These are phyloP conservation scores for Mollisiaceae sp. DNA, from an alignment of 2,329 filamentous ascomycete genomes.

Conservation along the genomic window DNA sequence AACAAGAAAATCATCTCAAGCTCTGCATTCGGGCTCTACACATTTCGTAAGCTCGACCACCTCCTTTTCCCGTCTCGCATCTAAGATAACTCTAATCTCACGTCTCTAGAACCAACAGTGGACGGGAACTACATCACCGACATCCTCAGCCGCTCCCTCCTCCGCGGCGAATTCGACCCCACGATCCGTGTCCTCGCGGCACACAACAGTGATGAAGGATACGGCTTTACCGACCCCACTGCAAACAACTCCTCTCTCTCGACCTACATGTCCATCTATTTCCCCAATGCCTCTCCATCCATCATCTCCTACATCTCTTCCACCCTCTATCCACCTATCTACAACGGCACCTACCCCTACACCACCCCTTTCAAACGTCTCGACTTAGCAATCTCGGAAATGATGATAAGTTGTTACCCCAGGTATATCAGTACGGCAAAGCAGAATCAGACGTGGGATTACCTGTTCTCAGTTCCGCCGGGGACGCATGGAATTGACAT, in stretches of 20 bases:
- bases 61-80: neutral
- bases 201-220: neutral
- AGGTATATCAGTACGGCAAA: neutral
- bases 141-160: neutral
- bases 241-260: neutral
- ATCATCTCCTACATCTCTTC: neutral
- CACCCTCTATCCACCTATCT: neutral
- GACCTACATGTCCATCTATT: neutral
- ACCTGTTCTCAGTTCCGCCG: neutral
- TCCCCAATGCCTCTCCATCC: neutral
- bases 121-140: constrained; percentile 3
- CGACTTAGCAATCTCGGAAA: neutral
- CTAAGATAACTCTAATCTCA: neutral
- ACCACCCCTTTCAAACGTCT: neutral
- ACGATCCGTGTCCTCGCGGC: neutral
- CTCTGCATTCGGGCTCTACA: neutral
- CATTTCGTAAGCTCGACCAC: neutral
- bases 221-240: neutral
- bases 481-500: neutral
- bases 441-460: neutral
- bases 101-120: neutral
- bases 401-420: neutral
- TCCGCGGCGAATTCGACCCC: neutral
- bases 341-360: neutral
- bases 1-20: neutral